Conservation (phyloP, 2,329 filamentous ascomycete species). For the Colletotrichum shisoi region DNA sequence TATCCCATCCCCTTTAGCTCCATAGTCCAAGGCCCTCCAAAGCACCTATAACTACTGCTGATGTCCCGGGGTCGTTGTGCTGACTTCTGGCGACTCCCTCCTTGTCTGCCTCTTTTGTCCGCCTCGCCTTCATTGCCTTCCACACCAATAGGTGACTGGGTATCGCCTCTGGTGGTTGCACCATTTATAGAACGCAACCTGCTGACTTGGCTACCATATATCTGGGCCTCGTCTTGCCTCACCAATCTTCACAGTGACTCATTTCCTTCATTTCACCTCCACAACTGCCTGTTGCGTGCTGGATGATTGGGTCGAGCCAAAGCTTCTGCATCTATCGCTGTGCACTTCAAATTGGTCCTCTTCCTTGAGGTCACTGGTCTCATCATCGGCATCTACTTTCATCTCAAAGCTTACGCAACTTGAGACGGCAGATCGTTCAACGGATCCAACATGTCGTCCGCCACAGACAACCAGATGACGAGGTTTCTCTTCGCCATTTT, state of each 20-base stretch:
- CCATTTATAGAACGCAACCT: conserved; percentile 37
- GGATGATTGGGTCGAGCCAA: conserved; percentile 29
- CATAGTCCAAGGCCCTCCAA: conserved; percentile 28
- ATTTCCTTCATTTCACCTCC: conserved; percentile 47
- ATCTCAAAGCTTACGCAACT: conserved; percentile 19
- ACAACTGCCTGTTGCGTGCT: conserved; percentile 37
- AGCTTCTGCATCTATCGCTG: conserved; percentile 31
- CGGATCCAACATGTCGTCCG: conserved; percentile 58
- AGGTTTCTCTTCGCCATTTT: conserved; percentile 68
- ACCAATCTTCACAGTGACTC: conserved; percentile 56
- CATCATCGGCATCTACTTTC: conserved; percentile 20
- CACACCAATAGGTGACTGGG: conserved; percentile 35
- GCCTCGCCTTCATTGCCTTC: conserved; percentile 46
- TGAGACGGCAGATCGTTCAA: conserved; percentile 6
- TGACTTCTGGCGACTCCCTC: conserved; percentile 31
- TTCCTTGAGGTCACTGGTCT: conserved; percentile 34
- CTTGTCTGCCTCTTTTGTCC: conserved; percentile 41
- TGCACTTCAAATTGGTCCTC: conserved; percentile 45
- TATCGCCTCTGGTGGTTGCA: conserved; percentile 38
- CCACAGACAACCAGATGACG: conserved; percentile 65
- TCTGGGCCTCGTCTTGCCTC: conserved; percentile 49
- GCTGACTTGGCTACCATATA: conserved; percentile 49
- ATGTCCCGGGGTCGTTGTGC: conserved; percentile 34
- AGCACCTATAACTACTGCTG: conserved; percentile 38
- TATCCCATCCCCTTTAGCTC: conserved; percentile 35